Conservation (phyloP, 2,329 filamentous ascomycete genomes). For the Verticillium longisporum region DNA sequence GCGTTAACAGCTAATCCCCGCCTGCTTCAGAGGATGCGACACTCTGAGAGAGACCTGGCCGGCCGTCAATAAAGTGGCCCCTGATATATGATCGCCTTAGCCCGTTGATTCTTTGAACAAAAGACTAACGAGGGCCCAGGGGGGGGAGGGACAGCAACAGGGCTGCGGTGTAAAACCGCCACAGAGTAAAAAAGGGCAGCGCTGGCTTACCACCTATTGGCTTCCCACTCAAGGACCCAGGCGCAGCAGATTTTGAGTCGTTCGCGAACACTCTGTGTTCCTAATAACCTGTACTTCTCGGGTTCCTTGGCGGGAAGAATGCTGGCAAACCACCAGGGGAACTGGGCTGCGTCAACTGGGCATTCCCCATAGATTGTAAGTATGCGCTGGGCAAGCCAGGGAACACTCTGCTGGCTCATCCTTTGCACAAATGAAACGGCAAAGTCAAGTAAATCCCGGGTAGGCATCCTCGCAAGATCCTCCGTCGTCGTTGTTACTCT, state of each 20-base stretch:
- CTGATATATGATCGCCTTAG: constrained; percentile 11
- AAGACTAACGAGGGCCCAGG: constrained; percentile 7
- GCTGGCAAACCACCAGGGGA: constrained; percentile 88
- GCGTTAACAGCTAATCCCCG: not conserved
- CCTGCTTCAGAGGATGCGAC: constrained; percentile 12
- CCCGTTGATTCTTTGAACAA: constrained; percentile 11
- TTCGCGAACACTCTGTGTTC: constrained; percentile 69
- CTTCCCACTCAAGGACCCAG: constrained; percentile 72
- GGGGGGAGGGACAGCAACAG: not conserved
- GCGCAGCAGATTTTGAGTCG: constrained; percentile 74
- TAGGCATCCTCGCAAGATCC: constrained; percentile 55
- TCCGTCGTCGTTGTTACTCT: constrained; percentile 12
- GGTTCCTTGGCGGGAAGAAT: constrained; percentile 70
- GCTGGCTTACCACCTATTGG: constrained; percentile 60
- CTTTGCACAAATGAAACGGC: constrained; percentile 60
- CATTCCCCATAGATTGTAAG: constrained; percentile 70
- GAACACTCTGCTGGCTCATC: constrained; percentile 62
- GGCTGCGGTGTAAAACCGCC: not conserved
- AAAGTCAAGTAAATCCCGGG: constrained; percentile 60
- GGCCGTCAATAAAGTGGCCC: constrained; percentile 12
- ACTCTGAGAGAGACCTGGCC: constrained; percentile 13
- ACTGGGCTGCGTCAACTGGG: constrained; percentile 66
- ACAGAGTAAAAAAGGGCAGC: not conserved
- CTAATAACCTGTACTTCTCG: constrained; percentile 72
- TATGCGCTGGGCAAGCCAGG: constrained; percentile 69